These are phyloP conservation scores for Irpex sp. DNA, from an alignment of 1,284 basidiomycete genomes.

Conservation along the genomic window DNA sequence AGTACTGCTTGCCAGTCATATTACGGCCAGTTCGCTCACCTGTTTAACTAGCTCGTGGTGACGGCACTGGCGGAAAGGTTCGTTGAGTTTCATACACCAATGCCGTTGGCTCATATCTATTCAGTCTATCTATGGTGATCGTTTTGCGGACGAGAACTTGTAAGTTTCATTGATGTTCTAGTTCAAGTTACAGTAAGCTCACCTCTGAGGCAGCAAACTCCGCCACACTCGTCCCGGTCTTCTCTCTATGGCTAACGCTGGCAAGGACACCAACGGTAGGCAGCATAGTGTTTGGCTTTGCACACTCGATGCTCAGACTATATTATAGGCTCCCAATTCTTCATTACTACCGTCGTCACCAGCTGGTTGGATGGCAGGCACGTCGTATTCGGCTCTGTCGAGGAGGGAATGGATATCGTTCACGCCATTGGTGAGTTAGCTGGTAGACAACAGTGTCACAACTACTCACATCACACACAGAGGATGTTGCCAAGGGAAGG, in stretches of 20 bases:
- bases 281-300: background rate
- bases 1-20: slow-evolving; percentile 13
- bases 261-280: slow-evolving; percentile 80
- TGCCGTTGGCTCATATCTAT: background rate
- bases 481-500: slow-evolving; percentile 65
- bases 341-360: slow-evolving; percentile 80
- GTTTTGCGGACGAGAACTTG: slow-evolving; percentile 81
- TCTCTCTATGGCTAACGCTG: slow-evolving; percentile 94
- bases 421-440: slow-evolving; percentile 58
- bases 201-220: slow-evolving; percentile 60
- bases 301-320: slow-evolving; percentile 11
- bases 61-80: slow-evolving; percentile 59
- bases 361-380: slow-evolving; percentile 77
- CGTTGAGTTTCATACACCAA: slow-evolving; percentile 4
- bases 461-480: slow-evolving; percentile 37
- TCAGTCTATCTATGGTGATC: slow-evolving; percentile 53
- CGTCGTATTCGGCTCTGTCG: slow-evolving; percentile 88
- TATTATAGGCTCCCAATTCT: slow-evolving; percentile 78
- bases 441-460: background rate
- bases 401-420: slow-evolving; percentile 89
- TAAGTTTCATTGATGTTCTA: slow-evolving; percentile 32
- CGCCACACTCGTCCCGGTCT: slow-evolving; percentile 83
- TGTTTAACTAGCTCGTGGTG: slow-evolving; percentile 39
- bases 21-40: background rate
- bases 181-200: background rate